Conservation (phyloP, 2,329 filamentous ascomycete genomes). For the Sarocladiaceae sp. region DNA sequence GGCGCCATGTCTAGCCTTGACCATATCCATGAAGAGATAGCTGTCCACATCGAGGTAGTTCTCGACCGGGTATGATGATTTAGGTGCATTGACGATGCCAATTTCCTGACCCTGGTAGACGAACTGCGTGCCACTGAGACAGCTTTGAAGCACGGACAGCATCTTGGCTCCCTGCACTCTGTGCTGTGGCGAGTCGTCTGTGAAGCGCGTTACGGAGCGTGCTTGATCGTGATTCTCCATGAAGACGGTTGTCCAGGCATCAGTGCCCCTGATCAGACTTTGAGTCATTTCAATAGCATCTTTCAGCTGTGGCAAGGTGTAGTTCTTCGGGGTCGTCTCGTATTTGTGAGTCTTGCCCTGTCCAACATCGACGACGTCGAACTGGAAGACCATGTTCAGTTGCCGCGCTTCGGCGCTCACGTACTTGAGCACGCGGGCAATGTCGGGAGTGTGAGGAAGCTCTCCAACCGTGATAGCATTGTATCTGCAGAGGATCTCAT, state of each 20-base stretch:
- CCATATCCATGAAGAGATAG: constrained; percentile 32
- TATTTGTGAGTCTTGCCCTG: constrained; percentile 47
- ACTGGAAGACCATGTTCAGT: constrained; percentile 68
- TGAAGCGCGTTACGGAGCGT: constrained; percentile 52
- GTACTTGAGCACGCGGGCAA: constrained; percentile 52
- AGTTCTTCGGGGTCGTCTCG: constrained; percentile 42
- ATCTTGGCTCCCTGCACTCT: constrained; percentile 52
- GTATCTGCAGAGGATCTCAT: constrained; percentile 54
- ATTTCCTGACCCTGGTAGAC: constrained; percentile 67
- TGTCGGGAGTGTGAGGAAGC: constrained; percentile 58
- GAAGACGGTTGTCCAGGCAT: constrained; percentile 61
- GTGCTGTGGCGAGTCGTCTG: constrained; percentile 42
- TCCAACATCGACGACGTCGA: constrained; percentile 60
- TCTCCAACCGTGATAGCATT: constrained; percentile 69
- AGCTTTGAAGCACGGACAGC: constrained; percentile 48
- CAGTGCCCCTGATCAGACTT: constrained; percentile 45
- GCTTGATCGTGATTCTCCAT: constrained; percentile 64
- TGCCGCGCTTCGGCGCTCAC: constrained; percentile 55
- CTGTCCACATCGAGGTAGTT: constrained; percentile 47
- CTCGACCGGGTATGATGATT: constrained; percentile 53
- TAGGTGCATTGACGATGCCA: constrained; percentile 58
- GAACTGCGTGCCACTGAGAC: constrained; percentile 57
- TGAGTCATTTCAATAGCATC: constrained; percentile 45
- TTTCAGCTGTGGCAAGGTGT: constrained; percentile 44
- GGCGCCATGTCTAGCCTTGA: constrained; percentile 22